Conservation (phyloP, 1,284 basidiomycete species). For the Apiotrichum montevideense region DNA sequence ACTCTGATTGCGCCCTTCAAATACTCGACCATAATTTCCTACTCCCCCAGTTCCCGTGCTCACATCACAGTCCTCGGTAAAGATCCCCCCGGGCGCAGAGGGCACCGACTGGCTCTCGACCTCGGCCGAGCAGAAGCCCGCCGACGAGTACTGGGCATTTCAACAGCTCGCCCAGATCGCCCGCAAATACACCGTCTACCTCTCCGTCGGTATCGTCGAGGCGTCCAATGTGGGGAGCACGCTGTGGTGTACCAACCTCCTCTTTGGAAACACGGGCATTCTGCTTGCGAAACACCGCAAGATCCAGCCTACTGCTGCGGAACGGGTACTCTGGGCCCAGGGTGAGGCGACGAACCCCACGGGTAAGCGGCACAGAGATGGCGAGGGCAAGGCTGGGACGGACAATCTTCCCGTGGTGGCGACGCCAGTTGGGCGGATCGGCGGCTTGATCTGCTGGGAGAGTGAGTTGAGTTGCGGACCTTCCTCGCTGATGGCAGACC, state of each 20-base stretch:
- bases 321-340: slow-evolving; percentile 64
- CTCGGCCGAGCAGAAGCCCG: slow-evolving; percentile 1
- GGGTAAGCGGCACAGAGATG: slow-evolving; percentile 17
- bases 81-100: slow-evolving; percentile 20
- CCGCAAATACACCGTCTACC: slow-evolving; percentile 46
- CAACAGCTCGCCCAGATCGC: slow-evolving; percentile 20
- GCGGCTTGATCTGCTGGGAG: slow-evolving; percentile 67
- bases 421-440: slow-evolving; percentile 49
- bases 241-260: slow-evolving; percentile 63
- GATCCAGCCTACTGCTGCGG: slow-evolving; percentile 62
- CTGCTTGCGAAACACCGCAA: slow-evolving; percentile 65
- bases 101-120: slow-evolving; percentile 19
- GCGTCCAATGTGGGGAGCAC: slow-evolving; percentile 56
- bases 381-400: slow-evolving; percentile 27
- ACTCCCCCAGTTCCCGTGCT: neutral
- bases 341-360: slow-evolving; percentile 40
- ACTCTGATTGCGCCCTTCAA: too few relatives aligned
- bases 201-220: slow-evolving; percentile 66
- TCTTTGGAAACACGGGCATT: slow-evolving; percentile 57
- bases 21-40: too few relatives aligned
- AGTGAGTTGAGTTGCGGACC: slow-evolving; percentile 35
- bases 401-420: slow-evolving; percentile 46
- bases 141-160: slow-evolving; percentile 20
- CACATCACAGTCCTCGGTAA: slow-evolving; percentile 15
- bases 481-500: slow-evolving; percentile 43